These are phyloP conservation scores for Pisolithus orientalis DNA, from an alignment of 768 basidiomycete species.

Conservation along the genomic window DNA sequence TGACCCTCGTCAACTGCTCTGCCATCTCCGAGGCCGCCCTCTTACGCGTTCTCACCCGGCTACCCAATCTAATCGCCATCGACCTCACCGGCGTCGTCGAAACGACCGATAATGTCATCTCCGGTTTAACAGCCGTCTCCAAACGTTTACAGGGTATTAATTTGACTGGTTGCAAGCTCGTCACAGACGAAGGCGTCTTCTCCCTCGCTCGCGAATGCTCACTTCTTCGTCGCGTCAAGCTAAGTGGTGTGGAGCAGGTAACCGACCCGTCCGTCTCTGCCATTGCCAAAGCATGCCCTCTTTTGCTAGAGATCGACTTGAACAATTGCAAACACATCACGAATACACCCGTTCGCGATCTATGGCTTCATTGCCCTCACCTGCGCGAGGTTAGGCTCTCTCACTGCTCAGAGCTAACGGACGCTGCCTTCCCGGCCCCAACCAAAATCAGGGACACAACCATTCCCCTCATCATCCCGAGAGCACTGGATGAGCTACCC, in stretches of 20 bases:
- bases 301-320: slow-evolving; percentile 92
- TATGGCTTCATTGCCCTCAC: slow-evolving; percentile 74
- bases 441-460: slow-evolving; percentile 34
- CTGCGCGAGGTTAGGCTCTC: slow-evolving; percentile 91
- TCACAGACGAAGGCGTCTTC: slow-evolving; percentile 73
- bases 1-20: slow-evolving; percentile 80
- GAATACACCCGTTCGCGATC: slow-evolving; percentile 69
- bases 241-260: slow-evolving; percentile 67
- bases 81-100: slow-evolving; percentile 73
- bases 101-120: slow-evolving; percentile 66
- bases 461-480: slow-evolving; percentile 37
- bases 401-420: slow-evolving; percentile 71
- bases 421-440: slow-evolving; percentile 79
- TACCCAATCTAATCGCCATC: slow-evolving; percentile 76
- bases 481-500: slow-evolving; percentile 40
- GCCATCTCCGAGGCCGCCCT: slow-evolving; percentile 61
- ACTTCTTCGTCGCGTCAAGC: slow-evolving; percentile 82
- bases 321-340: slow-evolving; percentile 76
- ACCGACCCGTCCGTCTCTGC: slow-evolving; percentile 74
- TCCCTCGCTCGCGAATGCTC: slow-evolving; percentile 73
- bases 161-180: slow-evolving; percentile 71
- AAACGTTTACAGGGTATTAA: slow-evolving; percentile 88
- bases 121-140: slow-evolving; percentile 63
- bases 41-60: slow-evolving; percentile 55
- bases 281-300: slow-evolving; percentile 71